phyloP scores from a whole-genome alignment of 2,329 filamentous ascomycete genomes.

The Alternaria metachromatica region DNA sequence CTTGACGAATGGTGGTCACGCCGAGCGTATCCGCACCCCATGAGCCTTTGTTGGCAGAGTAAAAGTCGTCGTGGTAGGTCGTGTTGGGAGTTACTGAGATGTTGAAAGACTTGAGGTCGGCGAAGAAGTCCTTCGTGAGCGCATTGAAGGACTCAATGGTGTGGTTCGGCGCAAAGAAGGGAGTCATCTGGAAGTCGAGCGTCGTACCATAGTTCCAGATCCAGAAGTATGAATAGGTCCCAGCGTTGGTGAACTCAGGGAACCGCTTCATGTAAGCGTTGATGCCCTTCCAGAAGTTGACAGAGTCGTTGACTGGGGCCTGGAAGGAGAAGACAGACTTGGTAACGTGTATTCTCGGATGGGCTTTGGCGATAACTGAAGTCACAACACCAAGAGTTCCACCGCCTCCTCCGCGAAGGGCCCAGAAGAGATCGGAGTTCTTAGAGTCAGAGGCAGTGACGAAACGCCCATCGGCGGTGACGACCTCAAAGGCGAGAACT shows the following conservation, averaged over 20 bases:
- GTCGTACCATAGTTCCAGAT: constrained; percentile 15
- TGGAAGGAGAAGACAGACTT: constrained; percentile 35
- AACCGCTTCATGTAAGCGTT: constrained; percentile 20
- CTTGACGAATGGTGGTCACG: constrained; percentile 11
- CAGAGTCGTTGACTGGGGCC: constrained; percentile 17
- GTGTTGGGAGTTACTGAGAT: constrained; percentile 25
- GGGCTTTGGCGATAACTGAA: constrained; percentile 22
- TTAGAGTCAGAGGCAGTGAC: constrained; percentile 25
- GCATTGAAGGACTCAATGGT: constrained; percentile 18
- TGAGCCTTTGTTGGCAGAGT: constrained; percentile 24
- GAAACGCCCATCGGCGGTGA: constrained; percentile 31
- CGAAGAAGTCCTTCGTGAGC: constrained; percentile 18
- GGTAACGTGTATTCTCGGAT: constrained; percentile 28
- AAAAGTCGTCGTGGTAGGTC: constrained; percentile 20
- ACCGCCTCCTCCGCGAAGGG: constrained; percentile 27
- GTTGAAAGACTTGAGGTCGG: constrained; percentile 12
- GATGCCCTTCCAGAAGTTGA: constrained; percentile 30
- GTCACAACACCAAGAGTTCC: constrained; percentile 29
- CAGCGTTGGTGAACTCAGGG: constrained; percentile 19
- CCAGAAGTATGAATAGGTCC: constrained; percentile 28
- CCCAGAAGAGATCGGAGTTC: constrained; percentile 25
- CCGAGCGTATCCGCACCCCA: constrained; percentile 44
- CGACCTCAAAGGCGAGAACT: constrained; percentile 31
- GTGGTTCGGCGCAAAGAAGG: constrained; percentile 23
- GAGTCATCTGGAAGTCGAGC: constrained; percentile 23